A percentile compares a stretch with the other conserved stretches of the same genome.
phyloP scores from a whole-genome alignment of 2,329 filamentous ascomycete genomes.

The Chalaropsis thielavioides region DNA sequence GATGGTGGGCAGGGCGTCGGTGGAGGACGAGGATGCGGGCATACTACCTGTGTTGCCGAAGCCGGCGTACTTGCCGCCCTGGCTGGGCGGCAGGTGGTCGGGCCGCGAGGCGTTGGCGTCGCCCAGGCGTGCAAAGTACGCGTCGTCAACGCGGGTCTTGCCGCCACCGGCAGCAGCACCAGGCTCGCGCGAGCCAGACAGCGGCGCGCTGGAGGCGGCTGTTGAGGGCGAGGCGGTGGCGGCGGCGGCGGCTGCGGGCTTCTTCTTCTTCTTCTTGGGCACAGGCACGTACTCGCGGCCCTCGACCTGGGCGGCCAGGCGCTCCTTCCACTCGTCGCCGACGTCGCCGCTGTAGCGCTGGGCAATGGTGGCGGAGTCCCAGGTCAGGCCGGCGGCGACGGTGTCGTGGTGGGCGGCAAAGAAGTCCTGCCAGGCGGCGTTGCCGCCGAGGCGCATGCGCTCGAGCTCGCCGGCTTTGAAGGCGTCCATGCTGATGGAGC shows the following conservation, averaged over 20 bases:
- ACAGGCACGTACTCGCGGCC: conserved; percentile 70
- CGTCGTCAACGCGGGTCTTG: conserved; percentile 58
- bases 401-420: conserved; percentile 61
- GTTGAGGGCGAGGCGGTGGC: conserved; percentile 21
- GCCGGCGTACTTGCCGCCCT: conserved; percentile 82
- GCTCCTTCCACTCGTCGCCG: conserved; percentile 91
- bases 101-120: conserved; percentile 65
- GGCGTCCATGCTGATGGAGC: conserved; percentile 95
- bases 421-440: conserved; percentile 73
- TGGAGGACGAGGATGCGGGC: conserved; percentile 33
- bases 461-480: conserved; percentile 89
- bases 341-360: conserved; percentile 81
- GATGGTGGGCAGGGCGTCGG: conserved; percentile 44
- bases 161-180: conserved; percentile 21
- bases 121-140: conserved; percentile 78
- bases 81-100: conserved; percentile 63
- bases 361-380: conserved; percentile 79
- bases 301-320: conserved; percentile 75
- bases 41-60: conserved; percentile 82
- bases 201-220: conserved; percentile 21
- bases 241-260: conserved; percentile 22
- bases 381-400: conserved; percentile 51
- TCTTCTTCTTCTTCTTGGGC: conserved; percentile 44
- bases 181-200: conserved; percentile 17
- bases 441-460: conserved; percentile 85